Base-by-base conservation (phyloP, 1,284 basidiomycete species). In the Cryptococcus wingfieldii region DNA sequence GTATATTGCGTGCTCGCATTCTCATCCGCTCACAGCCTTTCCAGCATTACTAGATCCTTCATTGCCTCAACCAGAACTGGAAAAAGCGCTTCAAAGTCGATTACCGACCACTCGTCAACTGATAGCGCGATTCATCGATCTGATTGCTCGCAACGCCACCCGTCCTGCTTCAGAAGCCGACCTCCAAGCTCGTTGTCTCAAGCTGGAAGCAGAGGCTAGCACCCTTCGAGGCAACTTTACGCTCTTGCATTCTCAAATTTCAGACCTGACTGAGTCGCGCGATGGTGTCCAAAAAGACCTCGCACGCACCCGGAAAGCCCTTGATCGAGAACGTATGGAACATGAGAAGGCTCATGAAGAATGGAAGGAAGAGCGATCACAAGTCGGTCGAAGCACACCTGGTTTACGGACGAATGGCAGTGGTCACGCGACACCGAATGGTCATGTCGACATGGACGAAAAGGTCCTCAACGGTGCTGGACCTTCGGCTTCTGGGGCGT, bases 291-390 rank as follows among this genome's bases (percentile, higher is more conserved):
- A 82, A 53, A 79, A 81, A 38, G 82, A 85, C 44, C 82, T 92
- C 27, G 68, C 82, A 6, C 77, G 79, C 6, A 83, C 85, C 0
- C 86, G 91, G 76, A 86, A 82, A 61, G 83, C 84, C n/a, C 70
- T 85, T 47, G 90, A 92, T 67, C 82, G 88, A 41, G 70, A 86
- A 50, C 82, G 81, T 65, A 90, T 88, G 71, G 80, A 80, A 56
- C 82, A 84, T 2, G 81, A 74, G 58, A 77, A 79, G 55, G 80
- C 79, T 49, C 68, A 69, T 59, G 75, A 77, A 60, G 82, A 81
- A 37, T 70, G 76, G 84, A 84, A 67, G 74, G 78, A 70, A 63
- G 62, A 67, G 43, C 51, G 55, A 56, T 54, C 63, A 53, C 52
- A 51, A 51, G 52, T 44, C 23, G 60, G 50, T 31, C 50, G 56